Conservation (phyloP, 441 rosid genomes). For the Erodium chrysanthum region DNA sequence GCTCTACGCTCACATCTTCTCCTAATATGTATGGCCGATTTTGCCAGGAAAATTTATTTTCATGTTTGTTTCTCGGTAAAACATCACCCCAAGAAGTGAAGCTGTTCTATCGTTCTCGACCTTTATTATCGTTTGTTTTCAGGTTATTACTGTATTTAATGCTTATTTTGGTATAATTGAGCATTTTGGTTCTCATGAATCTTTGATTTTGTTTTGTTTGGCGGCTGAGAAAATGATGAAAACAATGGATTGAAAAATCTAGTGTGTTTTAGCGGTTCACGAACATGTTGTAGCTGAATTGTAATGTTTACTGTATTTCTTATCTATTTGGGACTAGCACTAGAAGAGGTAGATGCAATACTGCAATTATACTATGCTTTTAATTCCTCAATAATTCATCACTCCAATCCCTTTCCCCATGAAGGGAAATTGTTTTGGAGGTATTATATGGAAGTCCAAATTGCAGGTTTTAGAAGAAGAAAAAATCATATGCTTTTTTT, state of each 20-base stretch:
- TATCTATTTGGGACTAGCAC: neutral
- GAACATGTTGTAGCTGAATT: neutral
- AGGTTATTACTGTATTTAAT: neutral
- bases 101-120: neutral
- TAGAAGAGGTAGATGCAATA: neutral
- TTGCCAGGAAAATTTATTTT: slow-evolving; percentile 11
- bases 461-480: neutral
- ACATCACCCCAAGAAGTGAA: slow-evolving; percentile 1
- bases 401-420: neutral
- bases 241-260: neutral
- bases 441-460: neutral
- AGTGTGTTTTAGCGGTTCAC: neutral
- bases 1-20: neutral
- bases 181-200: neutral
- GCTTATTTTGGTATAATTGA: neutral
- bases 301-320: neutral
- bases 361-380: neutral
- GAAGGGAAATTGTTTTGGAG: neutral
- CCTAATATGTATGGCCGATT: neutral
- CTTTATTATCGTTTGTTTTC: neutral
- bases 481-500: neutral
- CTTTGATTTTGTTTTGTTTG: neutral
- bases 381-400: neutral
- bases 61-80: slow-evolving; percentile 14
- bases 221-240: slow-evolving; percentile 6